phyloP scores from a whole-genome alignment of 2,329 filamentous ascomycete species.

The Alternaria solani region DNA sequence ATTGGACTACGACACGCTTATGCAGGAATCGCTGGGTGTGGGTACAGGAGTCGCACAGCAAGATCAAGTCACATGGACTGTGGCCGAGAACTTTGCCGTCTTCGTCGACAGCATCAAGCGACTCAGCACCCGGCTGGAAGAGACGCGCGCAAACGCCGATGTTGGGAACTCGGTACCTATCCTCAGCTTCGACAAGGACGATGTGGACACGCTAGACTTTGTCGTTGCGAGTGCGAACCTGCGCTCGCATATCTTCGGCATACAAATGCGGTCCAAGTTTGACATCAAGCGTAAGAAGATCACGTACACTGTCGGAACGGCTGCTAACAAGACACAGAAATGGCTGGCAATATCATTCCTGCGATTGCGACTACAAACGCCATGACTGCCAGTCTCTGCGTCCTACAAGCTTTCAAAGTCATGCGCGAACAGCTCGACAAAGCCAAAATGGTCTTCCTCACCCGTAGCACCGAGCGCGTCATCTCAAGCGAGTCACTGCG shows the following conservation, averaged over 20 bases:
- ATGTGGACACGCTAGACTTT: constrained; percentile 93
- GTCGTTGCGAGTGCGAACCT: constrained; percentile 91
- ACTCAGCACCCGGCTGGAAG: constrained; percentile 75
- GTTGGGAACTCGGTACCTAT: constrained; percentile 62
- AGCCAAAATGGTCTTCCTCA: constrained; percentile 86
- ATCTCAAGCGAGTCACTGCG: constrained; percentile 64
- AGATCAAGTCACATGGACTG: constrained; percentile 81
- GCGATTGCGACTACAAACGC: constrained; percentile 98
- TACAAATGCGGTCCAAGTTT: constrained; percentile 88
- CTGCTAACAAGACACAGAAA: constrained; percentile 64
- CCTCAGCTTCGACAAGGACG: constrained; percentile 95
- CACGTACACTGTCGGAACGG: too few relatives aligned
- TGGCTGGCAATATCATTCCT: constrained; percentile 99
- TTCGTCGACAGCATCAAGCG: constrained; percentile 85
- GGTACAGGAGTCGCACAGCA: constrained; percentile 65
- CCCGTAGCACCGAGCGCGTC: constrained; percentile 67
- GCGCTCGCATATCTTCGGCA: constrained; percentile 86
- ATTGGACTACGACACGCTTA: constrained; percentile 72
- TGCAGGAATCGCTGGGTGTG: constrained; percentile 61
- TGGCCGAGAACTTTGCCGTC: constrained; percentile 83
- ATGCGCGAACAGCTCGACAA: constrained; percentile 72
- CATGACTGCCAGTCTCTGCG: constrained; percentile 90
- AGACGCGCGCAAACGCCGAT: constrained; percentile 65
- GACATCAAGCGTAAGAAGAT: constrained; percentile 78
- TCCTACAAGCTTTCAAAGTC: constrained; percentile 92